Evolutionary conservation across 148 eudicot species (phyloP).

Genomic region (Vaccinium vitisidaea): DNA sequence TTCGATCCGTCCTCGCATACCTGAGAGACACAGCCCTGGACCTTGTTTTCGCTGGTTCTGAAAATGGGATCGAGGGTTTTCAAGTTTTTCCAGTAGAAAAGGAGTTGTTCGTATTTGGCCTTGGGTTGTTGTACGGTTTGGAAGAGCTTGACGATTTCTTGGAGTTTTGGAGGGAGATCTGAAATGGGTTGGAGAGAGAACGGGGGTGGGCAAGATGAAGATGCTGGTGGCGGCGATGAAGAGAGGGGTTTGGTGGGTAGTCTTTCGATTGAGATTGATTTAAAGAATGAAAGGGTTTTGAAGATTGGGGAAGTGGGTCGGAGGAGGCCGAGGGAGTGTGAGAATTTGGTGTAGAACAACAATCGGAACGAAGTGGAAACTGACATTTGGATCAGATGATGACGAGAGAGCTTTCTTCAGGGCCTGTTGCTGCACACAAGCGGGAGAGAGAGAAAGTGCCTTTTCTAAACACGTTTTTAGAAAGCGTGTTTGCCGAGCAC

Average conservation of each 20-base stretch:
- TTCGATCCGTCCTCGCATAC: constrained; percentile 34
- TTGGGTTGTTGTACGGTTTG: constrained; percentile 62
- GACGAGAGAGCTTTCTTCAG: background rate
- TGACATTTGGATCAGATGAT: constrained; percentile 31
- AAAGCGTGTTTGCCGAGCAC: too few species aligned
- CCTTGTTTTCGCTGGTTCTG: constrained; percentile 72
- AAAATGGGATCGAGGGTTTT: constrained; percentile 46
- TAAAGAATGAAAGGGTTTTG: constrained; percentile 36
- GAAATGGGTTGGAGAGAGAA: constrained; percentile 49
- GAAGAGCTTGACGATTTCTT: constrained; percentile 70
- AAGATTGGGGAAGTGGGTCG: constrained; percentile 23
- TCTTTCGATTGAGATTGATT: constrained; percentile 57
- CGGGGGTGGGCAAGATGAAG: constrained; percentile 36
- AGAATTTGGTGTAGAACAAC: constrained; percentile 34
- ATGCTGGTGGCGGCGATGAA: background rate
- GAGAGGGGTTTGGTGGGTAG: constrained; percentile 42
- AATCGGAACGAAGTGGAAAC: constrained; percentile 37
- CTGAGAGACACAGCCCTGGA: constrained; percentile 92
- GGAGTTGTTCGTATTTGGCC: constrained; percentile 78
- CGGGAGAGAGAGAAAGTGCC: too few species aligned
- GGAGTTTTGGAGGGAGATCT: constrained; percentile 82
- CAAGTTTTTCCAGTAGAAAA: constrained; percentile 66
- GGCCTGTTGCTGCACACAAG: too few species aligned
- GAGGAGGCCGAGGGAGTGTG: constrained; percentile 29
- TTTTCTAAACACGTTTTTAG: too few species aligned